Base-by-base conservation (phyloP, 768 basidiomycete genomes). In the Rhodotorula sphaerocarpa region DNA sequence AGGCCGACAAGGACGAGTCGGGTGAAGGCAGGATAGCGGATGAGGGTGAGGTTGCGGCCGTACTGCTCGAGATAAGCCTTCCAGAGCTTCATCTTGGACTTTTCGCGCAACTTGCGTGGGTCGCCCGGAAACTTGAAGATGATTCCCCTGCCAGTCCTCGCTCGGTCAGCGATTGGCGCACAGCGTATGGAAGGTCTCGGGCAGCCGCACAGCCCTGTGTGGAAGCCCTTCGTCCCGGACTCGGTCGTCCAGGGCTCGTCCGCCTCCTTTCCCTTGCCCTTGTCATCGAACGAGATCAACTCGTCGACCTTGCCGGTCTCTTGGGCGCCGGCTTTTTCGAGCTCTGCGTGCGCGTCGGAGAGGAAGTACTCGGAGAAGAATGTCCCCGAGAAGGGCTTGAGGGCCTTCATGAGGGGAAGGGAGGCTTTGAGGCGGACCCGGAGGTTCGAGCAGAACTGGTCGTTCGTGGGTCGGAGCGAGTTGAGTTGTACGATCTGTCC, bases 1-100 rank as follows among this genome's bases (percentile, higher is more conserved):
- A 99, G 80, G 50, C 95, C 95, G 56, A 97, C 93, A 77, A 95
- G 93, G 2, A 97, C 86, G 31, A 99, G 82, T n/a, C 95, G 86
- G 45, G 92, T 95, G 73, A 90, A 91, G 75, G 92, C 87, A 0
- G 95, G 93, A 75, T 96, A 99, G 36, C 93, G 87, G 25, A 97
- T 79, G 31, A 97, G 81, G 0, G 95, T 92, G n/a, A 97, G 79
- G 72, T 91, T 90, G 30, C 95, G 85, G 27, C 95, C 95, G 71
- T 96, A 91, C 6, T 82, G 78, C 70, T 80, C 79, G 27, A 96
- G 80, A 74, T 97, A 97, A 39, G 83, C 82, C 18, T 85, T 85
- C 93, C 93, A 99, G 21, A 97, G 80, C 76, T 95, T 95, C 69
- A 93, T 85, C 76, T 99, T 99, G 16, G 87, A 90, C 36, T 86